These are phyloP conservation scores for Xylaria multiplex DNA, from an alignment of 2,329 filamentous ascomycete species.

Conservation along the genomic window DNA sequence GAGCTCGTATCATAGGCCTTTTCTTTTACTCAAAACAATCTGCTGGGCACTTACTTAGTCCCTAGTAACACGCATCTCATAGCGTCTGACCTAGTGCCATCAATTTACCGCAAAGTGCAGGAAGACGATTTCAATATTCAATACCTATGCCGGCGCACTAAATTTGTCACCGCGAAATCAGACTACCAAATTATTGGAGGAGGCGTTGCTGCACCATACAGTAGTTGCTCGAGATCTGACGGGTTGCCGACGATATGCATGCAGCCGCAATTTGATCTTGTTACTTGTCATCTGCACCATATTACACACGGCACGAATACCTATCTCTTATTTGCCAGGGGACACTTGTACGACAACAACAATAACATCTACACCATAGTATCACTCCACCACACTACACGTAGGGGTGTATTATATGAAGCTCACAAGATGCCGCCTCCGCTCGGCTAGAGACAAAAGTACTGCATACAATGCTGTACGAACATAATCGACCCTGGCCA, in stretches of 20 bases:
- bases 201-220: neutral
- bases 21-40: neutral
- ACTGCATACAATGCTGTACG: neutral
- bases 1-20: no score
- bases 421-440: neutral
- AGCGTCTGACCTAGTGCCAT: neutral
- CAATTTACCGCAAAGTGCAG: neutral
- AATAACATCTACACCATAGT: no score
- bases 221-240: conserved; percentile 12
- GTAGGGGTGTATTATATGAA: neutral
- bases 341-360: no score
- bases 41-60: neutral
- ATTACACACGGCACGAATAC: neutral
- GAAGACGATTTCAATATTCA: neutral
- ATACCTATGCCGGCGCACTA: neutral
- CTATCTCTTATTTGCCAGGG: neutral
- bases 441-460: neutral
- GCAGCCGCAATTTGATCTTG: conserved; percentile 11
- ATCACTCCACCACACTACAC: neutral
- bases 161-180: conserved; percentile 1
- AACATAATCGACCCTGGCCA: neutral
- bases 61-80: neutral
- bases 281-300: neutral
- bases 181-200: neutral
- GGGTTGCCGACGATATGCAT: conserved; percentile 24